A percentile compares a stretch with the other conserved stretches of the same genome.
phyloP scores from a whole-genome alignment of 768 basidiomycete species.

The Rhizopogon vulgaris region DNA sequence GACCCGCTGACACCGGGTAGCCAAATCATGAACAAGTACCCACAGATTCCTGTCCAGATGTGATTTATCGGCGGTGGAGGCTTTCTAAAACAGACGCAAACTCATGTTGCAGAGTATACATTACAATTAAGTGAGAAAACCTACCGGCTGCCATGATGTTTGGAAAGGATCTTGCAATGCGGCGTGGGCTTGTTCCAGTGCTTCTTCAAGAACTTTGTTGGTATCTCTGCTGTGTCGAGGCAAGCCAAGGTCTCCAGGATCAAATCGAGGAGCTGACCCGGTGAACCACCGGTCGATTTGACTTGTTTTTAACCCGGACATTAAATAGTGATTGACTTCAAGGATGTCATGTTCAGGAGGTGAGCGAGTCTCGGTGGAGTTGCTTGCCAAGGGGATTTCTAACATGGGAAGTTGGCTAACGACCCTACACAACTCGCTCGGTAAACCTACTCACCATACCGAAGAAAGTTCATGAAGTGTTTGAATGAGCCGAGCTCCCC shows the following conservation, averaged over 20 bases:
- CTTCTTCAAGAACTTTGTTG: constrained; percentile 24
- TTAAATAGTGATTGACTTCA: constrained; percentile 77
- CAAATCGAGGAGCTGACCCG: constrained; percentile 40
- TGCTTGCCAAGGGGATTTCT: constrained; percentile 48
- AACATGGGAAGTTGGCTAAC: constrained; percentile 12
- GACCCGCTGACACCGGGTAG: constrained; percentile 50
- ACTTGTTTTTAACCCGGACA: constrained; percentile 61
- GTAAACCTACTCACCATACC: constrained; percentile 48
- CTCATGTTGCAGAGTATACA: constrained; percentile 17
- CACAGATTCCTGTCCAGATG: constrained; percentile 66
- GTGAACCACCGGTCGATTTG: constrained; percentile 77
- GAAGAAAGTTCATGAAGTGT: constrained; percentile 75
- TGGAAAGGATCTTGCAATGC: constrained; percentile 42
- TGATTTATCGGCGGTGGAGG: constrained; percentile 43
- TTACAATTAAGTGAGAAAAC: constrained; percentile 27
- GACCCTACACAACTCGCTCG: constrained; percentile 2
- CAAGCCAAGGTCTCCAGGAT: constrained; percentile 25
- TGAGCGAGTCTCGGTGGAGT: constrained; percentile 43
- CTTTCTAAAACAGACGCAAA: constrained; percentile 35
- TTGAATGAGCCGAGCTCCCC: constrained; percentile 67
- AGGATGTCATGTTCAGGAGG: constrained; percentile 61
- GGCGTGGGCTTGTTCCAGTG: constrained; percentile 42
- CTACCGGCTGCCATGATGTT: constrained; percentile 48
- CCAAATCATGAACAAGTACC: constrained; percentile 56
- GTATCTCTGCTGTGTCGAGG: constrained; percentile 16